Evolutionary conservation across 2,329 filamentous ascomycete genomes (phyloP).

Genomic region (Cadophora sp.): DNA sequence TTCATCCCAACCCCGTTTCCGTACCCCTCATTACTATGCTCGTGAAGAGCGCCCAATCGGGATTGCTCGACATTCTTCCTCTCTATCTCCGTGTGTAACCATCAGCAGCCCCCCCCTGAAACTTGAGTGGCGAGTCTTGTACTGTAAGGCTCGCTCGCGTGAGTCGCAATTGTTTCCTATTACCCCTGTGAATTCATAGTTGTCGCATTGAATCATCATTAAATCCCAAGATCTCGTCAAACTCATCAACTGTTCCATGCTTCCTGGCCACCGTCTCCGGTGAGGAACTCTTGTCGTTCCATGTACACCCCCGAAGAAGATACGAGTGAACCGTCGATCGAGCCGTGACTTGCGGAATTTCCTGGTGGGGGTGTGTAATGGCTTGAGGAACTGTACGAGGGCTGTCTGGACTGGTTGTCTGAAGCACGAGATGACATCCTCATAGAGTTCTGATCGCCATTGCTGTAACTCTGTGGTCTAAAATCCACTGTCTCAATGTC

Average conservation of each 20-base stretch:
- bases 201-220: neutral
- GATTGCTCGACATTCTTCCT: constrained; percentile 4
- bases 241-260: constrained; percentile 22
- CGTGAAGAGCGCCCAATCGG: neutral
- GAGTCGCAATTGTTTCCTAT: constrained; percentile 1
- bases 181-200: neutral
- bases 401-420: constrained; percentile 34
- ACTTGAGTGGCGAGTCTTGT: neutral
- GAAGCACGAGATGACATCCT: constrained; percentile 29
- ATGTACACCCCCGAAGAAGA: constrained; percentile 37
- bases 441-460: constrained; percentile 29
- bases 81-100: neutral
- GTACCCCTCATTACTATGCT: constrained; percentile 6
- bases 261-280: constrained; percentile 29
- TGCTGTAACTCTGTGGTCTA: constrained; percentile 39
- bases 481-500: constrained; percentile 46
- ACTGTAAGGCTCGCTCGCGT: neutral
- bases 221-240: neutral
- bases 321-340: constrained; percentile 37
- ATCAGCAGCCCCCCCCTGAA: constrained; percentile 10
- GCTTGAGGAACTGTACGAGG: constrained; percentile 39
- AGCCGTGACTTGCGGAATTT: constrained; percentile 28
- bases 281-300: constrained; percentile 37
- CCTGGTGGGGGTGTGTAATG: constrained; percentile 35
- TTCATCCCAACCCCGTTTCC: neutral